phyloP scores from a whole-genome alignment of 1,139 yeast species.

The Protomyces inouyei region DNA sequence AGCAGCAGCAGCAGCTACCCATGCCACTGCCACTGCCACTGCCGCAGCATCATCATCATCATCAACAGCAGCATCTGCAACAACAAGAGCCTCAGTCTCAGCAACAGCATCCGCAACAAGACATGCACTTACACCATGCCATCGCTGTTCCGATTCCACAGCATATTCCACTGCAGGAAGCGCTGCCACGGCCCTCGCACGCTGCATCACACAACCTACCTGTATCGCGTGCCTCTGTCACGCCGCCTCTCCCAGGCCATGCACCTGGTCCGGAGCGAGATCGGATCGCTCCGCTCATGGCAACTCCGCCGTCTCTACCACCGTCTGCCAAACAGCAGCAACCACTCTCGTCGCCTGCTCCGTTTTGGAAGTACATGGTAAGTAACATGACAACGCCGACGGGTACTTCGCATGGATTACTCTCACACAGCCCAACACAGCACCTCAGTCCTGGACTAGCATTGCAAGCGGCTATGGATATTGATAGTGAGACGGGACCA shows the following conservation, averaged over 20 bases:
- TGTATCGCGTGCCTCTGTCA: neutral
- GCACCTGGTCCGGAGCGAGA: neutral
- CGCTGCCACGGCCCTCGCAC: neutral
- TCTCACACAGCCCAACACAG: neutral
- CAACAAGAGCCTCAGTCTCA: neutral
- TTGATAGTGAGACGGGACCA: neutral
- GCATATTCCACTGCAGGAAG: neutral
- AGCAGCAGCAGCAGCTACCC: neutral
- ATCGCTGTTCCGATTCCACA: neutral
- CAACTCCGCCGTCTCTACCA: constrained; percentile 20
- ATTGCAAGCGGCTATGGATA: neutral
- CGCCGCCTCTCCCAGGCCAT: neutral
- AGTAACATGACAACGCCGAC: constrained; percentile 26
- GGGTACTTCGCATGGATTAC: constrained; percentile 3
- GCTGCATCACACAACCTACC: neutral
- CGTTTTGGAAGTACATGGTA: constrained; percentile 44
- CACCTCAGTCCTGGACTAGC: neutral
- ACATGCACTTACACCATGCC: neutral
- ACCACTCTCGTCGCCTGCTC: constrained; percentile 41
- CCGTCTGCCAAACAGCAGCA: constrained; percentile 13
- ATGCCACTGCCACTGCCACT: neutral
- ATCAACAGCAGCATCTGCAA: neutral
- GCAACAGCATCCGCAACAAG: neutral
- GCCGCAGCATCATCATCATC: neutral
- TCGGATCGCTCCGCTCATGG: constrained; percentile 6